Evolutionary conservation across 1,284 basidiomycete species (phyloP), one percentile per base, ranked within the genome.

Genomic region (Porogramme epimiltina): DNA sequence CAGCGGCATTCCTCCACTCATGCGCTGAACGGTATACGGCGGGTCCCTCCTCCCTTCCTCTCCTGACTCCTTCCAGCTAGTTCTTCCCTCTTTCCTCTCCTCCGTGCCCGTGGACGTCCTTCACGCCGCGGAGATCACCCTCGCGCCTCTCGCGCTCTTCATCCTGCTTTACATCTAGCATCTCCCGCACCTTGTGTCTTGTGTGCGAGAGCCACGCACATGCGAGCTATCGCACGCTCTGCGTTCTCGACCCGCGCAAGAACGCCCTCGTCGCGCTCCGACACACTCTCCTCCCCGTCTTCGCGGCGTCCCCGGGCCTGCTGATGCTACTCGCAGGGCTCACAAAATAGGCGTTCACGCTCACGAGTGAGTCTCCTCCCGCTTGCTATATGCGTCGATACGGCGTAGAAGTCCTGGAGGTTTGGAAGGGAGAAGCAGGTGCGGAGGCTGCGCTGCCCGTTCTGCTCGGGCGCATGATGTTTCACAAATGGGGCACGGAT

Each of bases 21-120:
- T 99, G 92, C 97, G 96, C 47, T 99, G 96, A 95, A 89, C 95
- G 3, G 96, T 97, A 0, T 93, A 91, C 54, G 95, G 94, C 0
- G 93, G 91, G 15, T 78, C 83, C 9, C 70, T 98, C 19, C 74
- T 89, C 61, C 90, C 91, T 0, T 78, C 83, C 8, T 60, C 80
- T 0, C 70, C 76, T 23, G 75, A 86, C 60, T 83, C 87, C 0
- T 56, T 86, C 46, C 70, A 79, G 25, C 60, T 81, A 28, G 84
- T 82, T 67, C 77, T 84, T 42, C 89, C 89, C 1, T 65, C 72
- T 10, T 75, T 74, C 62, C 66, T 76, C 37, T 58, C 66, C 18
- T 62, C 68, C 16, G 59, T 71, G 54, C 54, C 62, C n/a, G 47
- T 78, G 16, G 80, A 84, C 59, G 40, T 75, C 18, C 36, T 52